Evolutionary conservation across 2,329 filamentous ascomycete genomes (phyloP).

Genomic region (Neonectria punicea): DNA sequence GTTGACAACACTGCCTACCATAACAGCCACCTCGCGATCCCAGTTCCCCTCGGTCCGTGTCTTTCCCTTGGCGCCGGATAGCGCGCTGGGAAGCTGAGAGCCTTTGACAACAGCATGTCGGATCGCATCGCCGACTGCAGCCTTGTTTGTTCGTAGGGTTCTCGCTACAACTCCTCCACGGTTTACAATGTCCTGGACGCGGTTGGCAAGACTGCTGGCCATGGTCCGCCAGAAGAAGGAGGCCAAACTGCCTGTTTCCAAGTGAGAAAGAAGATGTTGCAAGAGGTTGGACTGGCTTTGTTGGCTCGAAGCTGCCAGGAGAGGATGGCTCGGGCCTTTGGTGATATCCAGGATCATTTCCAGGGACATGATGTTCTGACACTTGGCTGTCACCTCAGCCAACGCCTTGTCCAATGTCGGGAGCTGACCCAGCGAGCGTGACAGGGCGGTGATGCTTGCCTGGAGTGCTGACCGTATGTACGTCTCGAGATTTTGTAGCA

Average conservation of each 20-base stretch:
- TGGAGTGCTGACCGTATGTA: slow-evolving; percentile 87
- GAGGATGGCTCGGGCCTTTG: slow-evolving; percentile 75
- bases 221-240: slow-evolving; percentile 95
- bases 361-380: slow-evolving; percentile 91
- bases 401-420: slow-evolving; percentile 85
- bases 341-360: slow-evolving; percentile 79
- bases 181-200: slow-evolving; percentile 85
- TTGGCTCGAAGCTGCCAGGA: slow-evolving; percentile 57
- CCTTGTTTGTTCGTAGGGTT: slow-evolving; percentile 80
- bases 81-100: slow-evolving; percentile 71
- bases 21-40: slow-evolving; percentile 94
- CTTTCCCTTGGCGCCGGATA: slow-evolving; percentile 56
- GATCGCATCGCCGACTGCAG: slow-evolving; percentile 79
- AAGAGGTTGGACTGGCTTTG: slow-evolving; percentile 66
- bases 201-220: slow-evolving; percentile 77
- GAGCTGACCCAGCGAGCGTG: slow-evolving; percentile 80
- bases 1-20: slow-evolving; percentile 85
- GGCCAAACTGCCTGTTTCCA: slow-evolving; percentile 88
- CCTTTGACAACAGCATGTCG: slow-evolving; percentile 85
- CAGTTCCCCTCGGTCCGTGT: slow-evolving; percentile 66
- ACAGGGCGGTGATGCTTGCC: slow-evolving; percentile 78
- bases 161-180: slow-evolving; percentile 86
- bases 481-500: slow-evolving; percentile 80
- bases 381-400: slow-evolving; percentile 82
- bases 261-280: slow-evolving; percentile 75